Evolutionary conservation across 495 filamentous ascomycete genomes (phyloP), one percentile per base, ranked within the genome.

Genomic region (Talaromyces thailandensis): DNA sequence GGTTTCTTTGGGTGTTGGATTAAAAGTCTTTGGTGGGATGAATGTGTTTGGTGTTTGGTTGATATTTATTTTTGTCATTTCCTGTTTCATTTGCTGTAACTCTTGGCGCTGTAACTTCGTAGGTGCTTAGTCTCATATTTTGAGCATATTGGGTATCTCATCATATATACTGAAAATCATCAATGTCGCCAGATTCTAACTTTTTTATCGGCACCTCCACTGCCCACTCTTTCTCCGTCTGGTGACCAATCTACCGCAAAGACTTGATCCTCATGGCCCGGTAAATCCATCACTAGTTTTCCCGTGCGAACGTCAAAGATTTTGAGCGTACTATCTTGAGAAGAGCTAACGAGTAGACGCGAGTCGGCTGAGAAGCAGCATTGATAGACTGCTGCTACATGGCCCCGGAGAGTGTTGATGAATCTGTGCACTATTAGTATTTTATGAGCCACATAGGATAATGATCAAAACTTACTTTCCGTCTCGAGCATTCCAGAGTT

Each of bases 301-400:
- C 89, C 90, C 0, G 84, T 92, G 53, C 87, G 80, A 57, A 94
- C 86, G 70, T 95, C 90, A 92, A 93, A 97, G 4, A 93, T 87
- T 72, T 98, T 98, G 31, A 98, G 73, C 1, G 95, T 99, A 6
- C 90, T 95, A 68, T 99, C 95, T 74, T 95, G 96, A 67, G 86
- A 90, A 4, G 82, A 86, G 28, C 89, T 96, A 1, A 95, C 92
- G 8, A 97, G 76, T 25, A 96, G 76, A 14, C 92, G 79, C 21
- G 88, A 92, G 71, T 99, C 95, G 14, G 95, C 87, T 8, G 88
- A 92, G 75, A 96, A 99, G 48, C 86, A 86, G 68, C 89, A 89
- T 71, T 93, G 90, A 71, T 96, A 96, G 26, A 98, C 91, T 12
- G 93, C 87, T 21, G 88, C 93, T 12, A 99, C 95, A 76, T 99